A percentile compares a stretch with the other conserved stretches of the same genome.
phyloP scores from a whole-genome alignment of 1,284 basidiomycete species.

The Pseudozyma thailandica region DNA sequence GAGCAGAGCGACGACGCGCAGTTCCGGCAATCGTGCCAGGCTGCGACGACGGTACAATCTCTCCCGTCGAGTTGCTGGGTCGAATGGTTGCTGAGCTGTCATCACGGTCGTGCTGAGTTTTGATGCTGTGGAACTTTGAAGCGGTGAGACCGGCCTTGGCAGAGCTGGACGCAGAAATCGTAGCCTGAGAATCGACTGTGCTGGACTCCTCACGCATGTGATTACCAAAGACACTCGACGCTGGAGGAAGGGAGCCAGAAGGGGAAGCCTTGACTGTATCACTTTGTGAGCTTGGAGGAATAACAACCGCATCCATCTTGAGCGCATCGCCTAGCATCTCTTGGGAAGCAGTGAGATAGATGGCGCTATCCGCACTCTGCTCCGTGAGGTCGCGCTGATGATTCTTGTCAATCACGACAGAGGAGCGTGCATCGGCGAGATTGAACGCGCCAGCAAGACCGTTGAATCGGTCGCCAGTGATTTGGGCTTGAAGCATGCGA shows the following conservation, averaged over 20 bases:
- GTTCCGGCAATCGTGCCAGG: constrained; percentile 4
- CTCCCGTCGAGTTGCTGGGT: constrained; percentile 15
- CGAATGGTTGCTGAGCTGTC: constrained; percentile 48
- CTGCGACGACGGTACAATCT: background rate
- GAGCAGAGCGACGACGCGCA: constrained; percentile 17
- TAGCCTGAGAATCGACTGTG: constrained; percentile 17
- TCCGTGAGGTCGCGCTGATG: constrained; percentile 13
- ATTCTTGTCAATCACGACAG: constrained; percentile 9
- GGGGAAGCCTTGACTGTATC: constrained; percentile 5
- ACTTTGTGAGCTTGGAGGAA: constrained; percentile 13
- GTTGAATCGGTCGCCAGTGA: constrained; percentile 48
- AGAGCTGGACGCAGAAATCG: constrained; percentile 28
- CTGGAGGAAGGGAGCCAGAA: constrained; percentile 11
- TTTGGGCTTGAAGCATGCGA: constrained; percentile 50
- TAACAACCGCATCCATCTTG: constrained; percentile 46
- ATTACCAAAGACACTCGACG: background rate
- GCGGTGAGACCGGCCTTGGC: constrained; percentile 14
- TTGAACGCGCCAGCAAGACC: constrained; percentile 32
- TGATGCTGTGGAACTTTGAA: background rate
- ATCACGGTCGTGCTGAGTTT: constrained; percentile 31
- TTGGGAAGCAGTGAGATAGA: constrained; percentile 34
- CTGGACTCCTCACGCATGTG: background rate
- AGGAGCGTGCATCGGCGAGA: constrained; percentile 22
- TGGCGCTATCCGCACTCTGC: constrained; percentile 11
- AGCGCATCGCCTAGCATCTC: constrained; percentile 37